Evolutionary conservation across 176 grass and related monocot genomes (phyloP).

Genomic region (Sorghum bicolor): DNA sequence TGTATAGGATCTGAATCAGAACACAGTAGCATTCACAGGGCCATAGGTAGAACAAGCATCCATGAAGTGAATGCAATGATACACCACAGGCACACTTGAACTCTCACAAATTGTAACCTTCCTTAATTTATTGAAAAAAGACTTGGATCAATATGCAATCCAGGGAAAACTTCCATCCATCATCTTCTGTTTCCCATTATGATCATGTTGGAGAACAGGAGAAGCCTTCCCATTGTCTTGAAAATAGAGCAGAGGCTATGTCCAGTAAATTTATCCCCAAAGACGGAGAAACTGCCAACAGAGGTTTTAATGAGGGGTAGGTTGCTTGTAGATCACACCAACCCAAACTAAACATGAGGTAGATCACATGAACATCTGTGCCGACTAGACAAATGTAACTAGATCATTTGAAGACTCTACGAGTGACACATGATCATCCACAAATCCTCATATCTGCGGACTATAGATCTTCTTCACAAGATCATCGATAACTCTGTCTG

Average conservation of each 20-base stretch:
- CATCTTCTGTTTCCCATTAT: not conserved
- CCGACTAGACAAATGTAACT: conserved; percentile 1
- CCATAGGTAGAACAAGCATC: not conserved
- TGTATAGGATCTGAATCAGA: conserved; percentile 2
- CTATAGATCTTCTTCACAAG: not conserved
- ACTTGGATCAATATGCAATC: not conserved
- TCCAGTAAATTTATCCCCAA: not conserved
- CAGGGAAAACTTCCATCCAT: not conserved
- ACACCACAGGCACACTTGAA: not conserved
- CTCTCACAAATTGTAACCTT: not conserved
- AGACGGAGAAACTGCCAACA: conserved; percentile 8
- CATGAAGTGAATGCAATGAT: not conserved
- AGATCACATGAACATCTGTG: not conserved
- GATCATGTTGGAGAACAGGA: not conserved
- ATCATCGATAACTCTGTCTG: not conserved
- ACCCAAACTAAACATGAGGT: not conserved
- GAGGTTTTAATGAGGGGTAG: not conserved
- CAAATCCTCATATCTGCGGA: not conserved
- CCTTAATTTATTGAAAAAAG: not conserved
- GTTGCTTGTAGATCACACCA: conserved; percentile 11
- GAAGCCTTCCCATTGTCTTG: not conserved
- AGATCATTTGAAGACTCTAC: not conserved
- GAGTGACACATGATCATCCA: not conserved
- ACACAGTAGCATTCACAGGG: not conserved
- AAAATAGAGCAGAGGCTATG: not conserved